Conservation (phyloP, 2,329 filamentous ascomycete genomes). For the Arthroderma uncinatum region DNA sequence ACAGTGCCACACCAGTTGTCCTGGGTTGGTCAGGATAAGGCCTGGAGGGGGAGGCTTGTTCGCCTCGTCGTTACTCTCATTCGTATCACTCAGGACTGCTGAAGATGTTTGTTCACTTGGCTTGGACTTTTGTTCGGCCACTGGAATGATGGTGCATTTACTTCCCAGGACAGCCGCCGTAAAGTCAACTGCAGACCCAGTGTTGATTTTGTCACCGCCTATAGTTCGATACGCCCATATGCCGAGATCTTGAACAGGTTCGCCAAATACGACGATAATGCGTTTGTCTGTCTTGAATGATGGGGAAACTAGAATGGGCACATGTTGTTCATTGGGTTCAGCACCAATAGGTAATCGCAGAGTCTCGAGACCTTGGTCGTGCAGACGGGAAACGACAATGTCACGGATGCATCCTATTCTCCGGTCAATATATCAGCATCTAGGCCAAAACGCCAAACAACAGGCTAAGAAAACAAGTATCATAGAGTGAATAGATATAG, state of each 20-base stretch:
- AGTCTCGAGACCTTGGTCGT: conserved; percentile 47
- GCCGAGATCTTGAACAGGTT: conserved; percentile 60
- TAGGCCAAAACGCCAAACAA: background rate
- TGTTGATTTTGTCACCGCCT: conserved; percentile 53
- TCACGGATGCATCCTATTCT: conserved; percentile 49
- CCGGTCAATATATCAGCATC: background rate
- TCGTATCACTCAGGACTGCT: background rate
- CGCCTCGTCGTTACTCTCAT: conserved; percentile 6
- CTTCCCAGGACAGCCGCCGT: conserved; percentile 36
- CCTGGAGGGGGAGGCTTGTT: conserved; percentile 33
- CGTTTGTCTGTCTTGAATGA: conserved; percentile 48
- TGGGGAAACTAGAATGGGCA: conserved; percentile 56
- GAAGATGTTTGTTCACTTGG: conserved; percentile 18
- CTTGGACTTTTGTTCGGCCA: conserved; percentile 19
- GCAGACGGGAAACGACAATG: conserved; percentile 53
- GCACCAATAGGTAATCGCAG: conserved; percentile 51
- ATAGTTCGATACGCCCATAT: conserved; percentile 60
- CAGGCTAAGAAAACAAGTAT: background rate
- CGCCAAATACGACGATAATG: conserved; percentile 64
- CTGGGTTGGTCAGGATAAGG: conserved; percentile 66
- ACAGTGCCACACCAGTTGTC: conserved; percentile 67
- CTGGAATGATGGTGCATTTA: background rate
- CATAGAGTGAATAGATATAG: background rate
- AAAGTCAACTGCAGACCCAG: conserved; percentile 59
- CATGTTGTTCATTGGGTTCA: conserved; percentile 42